These are phyloP conservation scores for Fusarium torreyae DNA, from an alignment of 2,329 filamentous ascomycete species.

Conservation along the genomic window DNA sequence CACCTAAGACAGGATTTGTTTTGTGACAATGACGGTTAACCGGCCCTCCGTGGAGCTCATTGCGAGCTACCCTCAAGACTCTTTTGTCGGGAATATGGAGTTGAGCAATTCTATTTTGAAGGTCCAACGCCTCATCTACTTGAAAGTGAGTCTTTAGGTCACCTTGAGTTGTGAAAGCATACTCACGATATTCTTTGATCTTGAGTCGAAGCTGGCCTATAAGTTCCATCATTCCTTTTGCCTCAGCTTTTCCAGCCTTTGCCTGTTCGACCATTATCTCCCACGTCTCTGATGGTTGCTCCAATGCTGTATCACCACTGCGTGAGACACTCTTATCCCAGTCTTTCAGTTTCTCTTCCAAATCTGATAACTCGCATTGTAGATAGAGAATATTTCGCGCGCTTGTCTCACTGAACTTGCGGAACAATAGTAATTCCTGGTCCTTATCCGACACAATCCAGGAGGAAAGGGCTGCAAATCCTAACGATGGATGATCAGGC, in stretches of 20 bases:
- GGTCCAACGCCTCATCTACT: background rate
- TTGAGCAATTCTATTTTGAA: constrained; percentile 4
- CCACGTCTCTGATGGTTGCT: constrained; percentile 13
- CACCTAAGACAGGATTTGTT: background rate
- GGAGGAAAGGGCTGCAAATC: background rate
- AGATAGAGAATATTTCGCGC: constrained; percentile 10
- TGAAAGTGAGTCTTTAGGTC: accelerated
- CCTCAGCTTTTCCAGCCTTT: accelerated
- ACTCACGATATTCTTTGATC: constrained; percentile 15
- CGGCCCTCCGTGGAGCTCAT: background rate
- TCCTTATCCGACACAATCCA: constrained; percentile 6
- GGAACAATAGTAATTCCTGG: background rate
- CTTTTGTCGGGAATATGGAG: background rate
- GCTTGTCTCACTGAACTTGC: background rate
- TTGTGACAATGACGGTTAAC: accelerated
- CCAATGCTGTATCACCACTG: background rate
- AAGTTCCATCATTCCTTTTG: background rate
- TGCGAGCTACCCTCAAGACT: background rate
- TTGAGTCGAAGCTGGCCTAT: accelerated
- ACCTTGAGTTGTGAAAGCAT: accelerated
- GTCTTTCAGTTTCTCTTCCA: background rate
- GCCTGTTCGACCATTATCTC: constrained; percentile 14
- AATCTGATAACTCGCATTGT: background rate
- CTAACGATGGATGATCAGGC: background rate
- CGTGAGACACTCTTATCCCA: background rate